Percentiles rank a stretch among this genome's conserved stretches.
These are phyloP conservation scores for Pinus tabuliformis DNA, from an alignment of 75 land plant species.

Conservation along the genomic window DNA sequence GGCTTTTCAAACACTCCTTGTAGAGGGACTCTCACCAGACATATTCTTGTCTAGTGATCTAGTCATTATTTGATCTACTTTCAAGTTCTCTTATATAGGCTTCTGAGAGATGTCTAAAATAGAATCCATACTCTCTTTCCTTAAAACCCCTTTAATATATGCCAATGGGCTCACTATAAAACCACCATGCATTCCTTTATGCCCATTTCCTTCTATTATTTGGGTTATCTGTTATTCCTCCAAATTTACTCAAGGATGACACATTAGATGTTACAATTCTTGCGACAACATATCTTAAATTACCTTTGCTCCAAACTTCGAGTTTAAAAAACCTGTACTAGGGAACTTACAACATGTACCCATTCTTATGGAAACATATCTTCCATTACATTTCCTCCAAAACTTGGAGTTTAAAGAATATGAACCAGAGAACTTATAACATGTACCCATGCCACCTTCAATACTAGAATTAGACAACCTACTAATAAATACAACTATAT, in stretches of 20 bases:
- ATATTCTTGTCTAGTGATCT: background rate
- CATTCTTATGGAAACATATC: background rate
- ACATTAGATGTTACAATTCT: slow-evolving; percentile 16
- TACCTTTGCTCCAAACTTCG: no score
- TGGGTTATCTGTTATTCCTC: background rate
- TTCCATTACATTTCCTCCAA: slow-evolving; percentile 52
- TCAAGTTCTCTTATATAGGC: background rate
- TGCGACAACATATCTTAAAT: slow-evolving; percentile 13
- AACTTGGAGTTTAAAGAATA: slow-evolving; percentile 60
- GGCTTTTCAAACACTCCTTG: slow-evolving; percentile 1
- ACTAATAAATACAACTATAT: slow-evolving; percentile 42
- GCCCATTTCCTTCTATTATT: slow-evolving; percentile 2
- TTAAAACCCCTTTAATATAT: background rate
- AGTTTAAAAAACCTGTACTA: no score
- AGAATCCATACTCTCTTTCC: background rate
- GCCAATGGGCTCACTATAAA: slow-evolving; percentile 24
- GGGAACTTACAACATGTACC: no score
- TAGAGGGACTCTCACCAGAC: background rate
- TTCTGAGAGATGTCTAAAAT: background rate
- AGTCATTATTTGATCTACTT: background rate
- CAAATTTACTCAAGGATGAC: slow-evolving; percentile 4
- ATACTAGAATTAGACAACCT: slow-evolving; percentile 13
- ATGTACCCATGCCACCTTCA: slow-evolving; percentile 21
- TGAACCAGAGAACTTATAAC: slow-evolving; percentile 61
- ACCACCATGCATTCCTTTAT: slow-evolving; percentile 5